Percentiles rank a stretch among this genome's conserved stretches.
These are phyloP conservation scores for Apiospora pterosperma DNA, from an alignment of 2,329 filamentous ascomycete species.

Conservation along the genomic window DNA sequence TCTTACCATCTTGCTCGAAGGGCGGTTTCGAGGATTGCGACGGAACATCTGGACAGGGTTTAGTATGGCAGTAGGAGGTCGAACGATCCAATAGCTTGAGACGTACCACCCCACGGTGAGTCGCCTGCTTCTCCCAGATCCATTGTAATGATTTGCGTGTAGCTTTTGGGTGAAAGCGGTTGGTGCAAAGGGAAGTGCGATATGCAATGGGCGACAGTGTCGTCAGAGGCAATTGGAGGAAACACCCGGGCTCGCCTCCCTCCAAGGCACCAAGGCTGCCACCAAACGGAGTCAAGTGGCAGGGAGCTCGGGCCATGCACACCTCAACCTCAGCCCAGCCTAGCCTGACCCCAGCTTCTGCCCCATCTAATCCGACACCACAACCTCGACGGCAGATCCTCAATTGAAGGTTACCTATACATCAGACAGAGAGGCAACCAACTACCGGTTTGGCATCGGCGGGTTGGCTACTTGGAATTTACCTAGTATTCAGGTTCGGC, in stretches of 20 bases:
- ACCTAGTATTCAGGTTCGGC: neutral
- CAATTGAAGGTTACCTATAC: too few species aligned
- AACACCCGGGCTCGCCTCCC: neutral
- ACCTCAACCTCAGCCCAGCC: neutral
- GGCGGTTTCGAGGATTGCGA: slow-evolving; percentile 32
- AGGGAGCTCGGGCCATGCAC: neutral
- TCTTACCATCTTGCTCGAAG: slow-evolving; percentile 21
- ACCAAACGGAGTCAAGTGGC: neutral
- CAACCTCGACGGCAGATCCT: too few species aligned
- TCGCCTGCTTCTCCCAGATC: slow-evolving; percentile 41
- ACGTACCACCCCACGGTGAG: slow-evolving; percentile 42
- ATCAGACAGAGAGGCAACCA: neutral
- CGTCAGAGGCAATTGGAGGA: neutral
- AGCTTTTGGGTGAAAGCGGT: neutral
- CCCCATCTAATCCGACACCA: too few species aligned
- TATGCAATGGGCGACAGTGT: neutral
- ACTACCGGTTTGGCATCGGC: neutral
- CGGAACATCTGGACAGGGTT: slow-evolving; percentile 33
- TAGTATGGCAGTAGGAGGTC: neutral
- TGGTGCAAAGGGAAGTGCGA: neutral
- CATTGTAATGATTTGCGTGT: slow-evolving; percentile 25
- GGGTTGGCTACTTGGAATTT: neutral
- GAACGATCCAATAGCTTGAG: neutral
- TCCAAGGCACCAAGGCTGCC: neutral
- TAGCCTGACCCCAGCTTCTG: neutral